Base-by-base conservation (phyloP, 257 asterid genomes). In the Lithospermum erythrorhizon region DNA sequence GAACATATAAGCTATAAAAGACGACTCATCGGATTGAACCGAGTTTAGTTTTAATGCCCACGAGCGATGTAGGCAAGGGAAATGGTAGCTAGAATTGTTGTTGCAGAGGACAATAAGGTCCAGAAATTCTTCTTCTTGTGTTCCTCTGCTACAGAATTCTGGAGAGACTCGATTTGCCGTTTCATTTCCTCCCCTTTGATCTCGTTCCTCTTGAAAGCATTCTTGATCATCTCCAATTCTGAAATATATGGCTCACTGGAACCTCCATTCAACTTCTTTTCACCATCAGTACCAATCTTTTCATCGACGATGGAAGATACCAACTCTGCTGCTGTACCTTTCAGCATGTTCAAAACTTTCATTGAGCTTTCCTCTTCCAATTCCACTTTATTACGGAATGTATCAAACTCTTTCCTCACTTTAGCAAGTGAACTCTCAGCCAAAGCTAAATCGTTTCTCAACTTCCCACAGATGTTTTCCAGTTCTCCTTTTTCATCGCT, bases 121-220 rank as follows among this genome's bases (percentile, higher is more conserved):
- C 87, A 87, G 51, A 90, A 78, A 76, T 79, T 82, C 78, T 78
- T 90, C 75, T 81, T 84, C 82, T 81, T 84, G 52, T 75, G 81
- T 55, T 82, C 94, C 47, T 76, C 82, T 25, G 60, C 82, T 2
- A 76, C 83, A 2, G 81, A 77, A 23, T 32, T 69, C 76, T 75
- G 70, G 55, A 87, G 73, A 30, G 24, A 6, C 73, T 80, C 83
- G 14, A 87, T 37, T 61, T 90, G 78, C 61, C 58, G 78, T 73
- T 71, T 68, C 95, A 90, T 72, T 58, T 76, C 75, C 69, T 78
- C 96, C 24, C 79, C 75, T 61, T 68, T 62, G n/a, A 57, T 77
- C 53, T 70, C 81, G 59, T 72, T 81, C 35, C 57, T 67, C 76
- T 69, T 75, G 74, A 89, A 77, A 52, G 81, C 90, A 41, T 70